These are phyloP conservation scores for Boletus huronensis DNA, from an alignment of 768 basidiomycete genomes.

Conservation along the genomic window DNA sequence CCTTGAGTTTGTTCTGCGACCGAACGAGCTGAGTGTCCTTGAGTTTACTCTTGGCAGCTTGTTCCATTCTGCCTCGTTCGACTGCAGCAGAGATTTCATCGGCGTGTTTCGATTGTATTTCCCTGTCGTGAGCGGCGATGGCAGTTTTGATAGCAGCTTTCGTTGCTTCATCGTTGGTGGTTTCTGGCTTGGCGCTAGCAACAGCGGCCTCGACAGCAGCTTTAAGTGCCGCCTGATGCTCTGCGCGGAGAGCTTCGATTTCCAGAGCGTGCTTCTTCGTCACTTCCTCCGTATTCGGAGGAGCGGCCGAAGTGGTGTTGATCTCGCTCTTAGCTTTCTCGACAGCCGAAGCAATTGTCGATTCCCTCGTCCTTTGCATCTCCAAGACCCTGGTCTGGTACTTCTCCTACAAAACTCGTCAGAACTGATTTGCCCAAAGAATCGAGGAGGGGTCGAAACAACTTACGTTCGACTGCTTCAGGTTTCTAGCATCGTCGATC, in stretches of 20 bases:
- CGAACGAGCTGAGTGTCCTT: constrained; percentile 70
- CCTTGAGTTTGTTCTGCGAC: constrained; percentile 60
- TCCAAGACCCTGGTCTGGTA: constrained; percentile 53
- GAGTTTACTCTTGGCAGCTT: constrained; percentile 55
- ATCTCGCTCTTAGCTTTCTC: constrained; percentile 52
- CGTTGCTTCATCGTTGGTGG: constrained; percentile 31
- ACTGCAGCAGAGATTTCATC: constrained; percentile 62
- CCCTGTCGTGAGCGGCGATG: constrained; percentile 46
- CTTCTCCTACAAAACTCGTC: constrained; percentile 48
- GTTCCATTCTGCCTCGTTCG: constrained; percentile 67
- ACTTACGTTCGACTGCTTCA: constrained; percentile 33
- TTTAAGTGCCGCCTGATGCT: constrained; percentile 52
- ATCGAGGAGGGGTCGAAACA: not conserved
- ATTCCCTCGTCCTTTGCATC: constrained; percentile 49
- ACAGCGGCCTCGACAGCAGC: constrained; percentile 49
- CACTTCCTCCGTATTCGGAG: constrained; percentile 37
- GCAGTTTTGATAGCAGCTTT: constrained; percentile 50
- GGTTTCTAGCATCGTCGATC: constrained; percentile 41
- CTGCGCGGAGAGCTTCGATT: constrained; percentile 51
- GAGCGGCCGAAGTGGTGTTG: constrained; percentile 18
- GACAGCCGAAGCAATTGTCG: constrained; percentile 53
- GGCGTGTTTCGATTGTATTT: constrained; percentile 43
- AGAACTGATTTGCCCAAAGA: not conserved
- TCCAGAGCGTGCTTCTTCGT: constrained; percentile 57
- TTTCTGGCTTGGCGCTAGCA: constrained; percentile 37